phyloP scores from a whole-genome alignment of 192 early-diverging fungal species.

The Tieghemiomyces parasiticus region DNA sequence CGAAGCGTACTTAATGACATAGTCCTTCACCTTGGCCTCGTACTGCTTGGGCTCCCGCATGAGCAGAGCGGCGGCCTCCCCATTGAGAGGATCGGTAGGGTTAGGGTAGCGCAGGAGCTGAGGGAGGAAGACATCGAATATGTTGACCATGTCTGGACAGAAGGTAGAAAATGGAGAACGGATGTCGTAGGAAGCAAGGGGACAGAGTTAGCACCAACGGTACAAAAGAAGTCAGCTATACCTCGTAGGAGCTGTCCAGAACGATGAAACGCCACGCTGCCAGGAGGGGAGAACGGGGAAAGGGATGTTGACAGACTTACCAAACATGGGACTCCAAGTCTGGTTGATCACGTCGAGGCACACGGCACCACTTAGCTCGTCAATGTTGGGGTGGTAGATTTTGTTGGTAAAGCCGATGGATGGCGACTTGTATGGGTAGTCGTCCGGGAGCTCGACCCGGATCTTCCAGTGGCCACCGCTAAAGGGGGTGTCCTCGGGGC shows the following conservation, averaged over 20 bases:
- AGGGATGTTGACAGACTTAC: conserved; percentile 23
- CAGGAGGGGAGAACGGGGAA: not conserved
- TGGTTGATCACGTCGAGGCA: conserved; percentile 99
- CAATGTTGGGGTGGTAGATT: conserved; percentile 99
- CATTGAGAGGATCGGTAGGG: conserved; percentile 98
- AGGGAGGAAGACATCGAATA: conserved; percentile 96
- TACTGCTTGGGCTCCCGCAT: conserved; percentile 88
- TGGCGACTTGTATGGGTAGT: conserved; percentile 98
- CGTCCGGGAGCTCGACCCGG: conserved; percentile 96
- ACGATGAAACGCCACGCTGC: no score
- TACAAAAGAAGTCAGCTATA: no score
- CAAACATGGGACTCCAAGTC: conserved; percentile 99
- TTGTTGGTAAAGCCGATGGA: conserved; percentile 99
- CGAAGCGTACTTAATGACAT: conserved; percentile 67
- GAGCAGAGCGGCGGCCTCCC: conserved; percentile 93
- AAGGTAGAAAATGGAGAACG: conserved; percentile 6
- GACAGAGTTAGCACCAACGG: no score
- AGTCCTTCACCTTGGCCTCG: conserved; percentile 88
- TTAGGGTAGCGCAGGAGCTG: conserved; percentile 97
- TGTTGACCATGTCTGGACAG: conserved; percentile 89
- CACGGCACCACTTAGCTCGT: conserved; percentile 97
- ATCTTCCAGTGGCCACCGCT: conserved; percentile 90
- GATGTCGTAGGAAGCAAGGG: no score
- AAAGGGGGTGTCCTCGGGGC: conserved; percentile 92
- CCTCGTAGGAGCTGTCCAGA: no score